Evolutionary conservation across 2,329 filamentous ascomycete genomes (phyloP).

Genomic region (Malbranchea zuffiana): DNA sequence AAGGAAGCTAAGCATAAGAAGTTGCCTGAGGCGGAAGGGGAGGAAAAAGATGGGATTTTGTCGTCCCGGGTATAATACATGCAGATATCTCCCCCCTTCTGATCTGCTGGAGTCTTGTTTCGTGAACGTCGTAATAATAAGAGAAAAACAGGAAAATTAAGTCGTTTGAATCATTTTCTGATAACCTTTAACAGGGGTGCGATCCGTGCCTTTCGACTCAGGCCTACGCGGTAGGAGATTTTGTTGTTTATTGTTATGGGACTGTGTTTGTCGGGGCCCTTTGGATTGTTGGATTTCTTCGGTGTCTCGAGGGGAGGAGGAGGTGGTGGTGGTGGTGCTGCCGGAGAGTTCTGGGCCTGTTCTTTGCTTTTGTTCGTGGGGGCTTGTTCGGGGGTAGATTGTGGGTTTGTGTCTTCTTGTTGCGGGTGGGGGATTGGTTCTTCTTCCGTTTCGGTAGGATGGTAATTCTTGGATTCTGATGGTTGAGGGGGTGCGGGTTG

Average conservation of each 20-base stretch:
- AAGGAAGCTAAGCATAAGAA: too few relatives aligned
- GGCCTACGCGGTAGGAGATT: conserved; percentile 37
- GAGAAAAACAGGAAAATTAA: too few relatives aligned
- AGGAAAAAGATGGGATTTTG: too few relatives aligned
- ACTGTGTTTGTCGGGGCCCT: conserved; percentile 31
- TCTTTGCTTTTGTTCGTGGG: not conserved
- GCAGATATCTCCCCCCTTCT: too few relatives aligned
- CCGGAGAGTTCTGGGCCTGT: too few relatives aligned
- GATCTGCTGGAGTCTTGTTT: too few relatives aligned
- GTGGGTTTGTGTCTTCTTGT: not conserved
- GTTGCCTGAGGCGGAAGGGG: too few relatives aligned
- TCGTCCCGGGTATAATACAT: too few relatives aligned
- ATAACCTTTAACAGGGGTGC: conserved; percentile 39
- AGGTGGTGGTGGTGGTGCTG: too few relatives aligned
- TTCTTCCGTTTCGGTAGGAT: too few relatives aligned
- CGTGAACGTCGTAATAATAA: too few relatives aligned
- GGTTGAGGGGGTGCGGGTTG: not conserved
- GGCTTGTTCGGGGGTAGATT: not conserved
- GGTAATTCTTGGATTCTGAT: not conserved
- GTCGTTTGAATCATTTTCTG: conserved; percentile 24
- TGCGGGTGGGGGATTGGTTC: not conserved
- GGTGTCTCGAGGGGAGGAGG: conserved; percentile 6
- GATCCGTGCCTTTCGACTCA: conserved; percentile 40
- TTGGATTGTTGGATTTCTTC: conserved; percentile 13
- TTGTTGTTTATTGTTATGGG: conserved; percentile 31